Evolutionary conservation across 2,329 filamentous ascomycete species (phyloP).

Genomic region (Zymoseptoria tritici): DNA sequence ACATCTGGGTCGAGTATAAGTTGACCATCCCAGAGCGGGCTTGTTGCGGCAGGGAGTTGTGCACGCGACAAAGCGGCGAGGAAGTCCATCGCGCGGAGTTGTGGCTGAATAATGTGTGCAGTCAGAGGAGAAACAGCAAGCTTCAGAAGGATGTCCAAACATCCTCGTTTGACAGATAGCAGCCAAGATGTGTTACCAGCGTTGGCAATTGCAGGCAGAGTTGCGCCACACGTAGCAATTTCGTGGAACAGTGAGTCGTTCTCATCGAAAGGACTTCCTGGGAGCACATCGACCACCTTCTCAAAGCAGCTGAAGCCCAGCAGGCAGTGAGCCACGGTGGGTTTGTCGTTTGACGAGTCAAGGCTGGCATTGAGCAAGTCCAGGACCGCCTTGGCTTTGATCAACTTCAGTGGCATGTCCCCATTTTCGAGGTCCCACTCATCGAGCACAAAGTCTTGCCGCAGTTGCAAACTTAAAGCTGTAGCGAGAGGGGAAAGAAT

Average conservation of each 20-base stretch:
- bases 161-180: slow-evolving; percentile 36
- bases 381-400: slow-evolving; percentile 70
- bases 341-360: slow-evolving; percentile 63
- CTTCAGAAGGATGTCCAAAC: slow-evolving; percentile 59
- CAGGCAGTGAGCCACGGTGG: slow-evolving; percentile 82
- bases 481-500: slow-evolving; percentile 34
- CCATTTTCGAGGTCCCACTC: slow-evolving; percentile 71
- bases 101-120: slow-evolving; percentile 62
- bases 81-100: slow-evolving; percentile 72
- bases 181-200: slow-evolving; percentile 34
- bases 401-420: slow-evolving; percentile 67
- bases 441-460: slow-evolving; percentile 70
- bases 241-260: slow-evolving; percentile 76
- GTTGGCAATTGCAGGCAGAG: slow-evolving; percentile 46
- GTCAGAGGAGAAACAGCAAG: slow-evolving; percentile 82
- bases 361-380: slow-evolving; percentile 80
- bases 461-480: slow-evolving; percentile 72
- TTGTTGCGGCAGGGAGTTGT: slow-evolving; percentile 62
- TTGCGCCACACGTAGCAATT: slow-evolving; percentile 50
- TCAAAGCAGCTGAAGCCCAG: slow-evolving; percentile 77
- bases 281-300: slow-evolving; percentile 59
- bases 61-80: slow-evolving; percentile 68
- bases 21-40: slow-evolving; percentile 66
- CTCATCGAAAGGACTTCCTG: slow-evolving; percentile 62
- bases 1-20: slow-evolving; percentile 57